Percentiles rank a stretch among this genome's conserved stretches.
phyloP scores from a whole-genome alignment of 2,329 filamentous ascomycete species.

The Paramyrothecium sp. region DNA sequence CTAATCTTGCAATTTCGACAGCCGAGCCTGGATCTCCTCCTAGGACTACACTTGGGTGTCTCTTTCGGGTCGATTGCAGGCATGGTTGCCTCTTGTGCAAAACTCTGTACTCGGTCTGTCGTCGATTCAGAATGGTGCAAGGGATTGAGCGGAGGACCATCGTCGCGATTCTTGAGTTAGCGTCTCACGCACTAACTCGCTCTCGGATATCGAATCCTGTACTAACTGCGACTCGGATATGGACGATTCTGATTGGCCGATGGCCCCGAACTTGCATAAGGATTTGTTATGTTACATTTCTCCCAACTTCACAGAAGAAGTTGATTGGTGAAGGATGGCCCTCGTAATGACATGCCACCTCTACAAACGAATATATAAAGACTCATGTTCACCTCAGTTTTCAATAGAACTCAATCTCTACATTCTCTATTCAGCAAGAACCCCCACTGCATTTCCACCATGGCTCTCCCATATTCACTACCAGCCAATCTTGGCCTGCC shows the following conservation, averaged over 20 bases:
- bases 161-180: not conserved
- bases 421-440: too few species aligned
- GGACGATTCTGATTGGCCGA: conserved; percentile 22
- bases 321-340: too few species aligned
- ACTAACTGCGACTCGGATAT: conserved; percentile 24
- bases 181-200: conserved; percentile 11
- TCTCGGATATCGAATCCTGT: conserved; percentile 7
- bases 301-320: too few species aligned
- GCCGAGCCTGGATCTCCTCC: conserved; percentile 39
- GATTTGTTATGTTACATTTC: not conserved
- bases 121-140: conserved; percentile 1
- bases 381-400: not conserved
- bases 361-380: not conserved
- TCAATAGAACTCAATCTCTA: too few species aligned
- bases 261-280: not conserved
- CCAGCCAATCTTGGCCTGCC: not conserved
- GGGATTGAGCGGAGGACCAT: not conserved
- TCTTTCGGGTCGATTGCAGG: not conserved
- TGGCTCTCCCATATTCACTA: not conserved
- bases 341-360: too few species aligned
- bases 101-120: too few species aligned
- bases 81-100: conserved; percentile 3
- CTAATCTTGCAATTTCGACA: conserved; percentile 51
- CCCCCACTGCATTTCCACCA: too few species aligned
- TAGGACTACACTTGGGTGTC: not conserved